These are phyloP conservation scores for Thermomucor indicae-seudaticae DNA, from an alignment of 371 early-diverging fungal species.

Conservation along the genomic window DNA sequence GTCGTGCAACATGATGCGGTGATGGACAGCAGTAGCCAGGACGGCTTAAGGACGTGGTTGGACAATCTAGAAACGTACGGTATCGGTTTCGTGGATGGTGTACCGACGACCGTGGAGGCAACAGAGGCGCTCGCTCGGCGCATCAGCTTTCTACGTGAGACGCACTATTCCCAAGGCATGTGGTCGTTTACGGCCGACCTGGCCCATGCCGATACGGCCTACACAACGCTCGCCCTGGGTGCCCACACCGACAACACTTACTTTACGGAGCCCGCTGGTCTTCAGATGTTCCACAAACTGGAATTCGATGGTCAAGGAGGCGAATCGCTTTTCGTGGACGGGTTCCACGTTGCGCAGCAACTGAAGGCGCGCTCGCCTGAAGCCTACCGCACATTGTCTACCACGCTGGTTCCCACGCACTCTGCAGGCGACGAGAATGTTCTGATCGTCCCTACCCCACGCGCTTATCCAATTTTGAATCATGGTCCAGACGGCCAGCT, in stretches of 20 bases:
- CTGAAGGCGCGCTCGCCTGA: constrained; percentile 56
- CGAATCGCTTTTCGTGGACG: constrained; percentile 81
- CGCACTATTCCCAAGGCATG: constrained; percentile 77
- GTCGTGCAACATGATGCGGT: constrained; percentile 62
- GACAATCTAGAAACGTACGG: constrained; percentile 71
- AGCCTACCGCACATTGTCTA: constrained; percentile 65
- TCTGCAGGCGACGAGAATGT: constrained; percentile 78
- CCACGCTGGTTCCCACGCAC: constrained; percentile 62
- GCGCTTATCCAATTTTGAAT: constrained; percentile 64
- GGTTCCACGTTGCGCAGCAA: constrained; percentile 68
- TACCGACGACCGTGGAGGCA: constrained; percentile 63
- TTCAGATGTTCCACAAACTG: constrained; percentile 87
- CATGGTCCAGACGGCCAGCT: constrained; percentile 56
- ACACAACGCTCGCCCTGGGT: constrained; percentile 72
- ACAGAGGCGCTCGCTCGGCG: constrained; percentile 67
- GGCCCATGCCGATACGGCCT: constrained; percentile 87
- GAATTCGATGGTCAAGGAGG: constrained; percentile 77
- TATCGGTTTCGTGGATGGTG: constrained; percentile 72
- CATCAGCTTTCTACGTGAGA: constrained; percentile 74
- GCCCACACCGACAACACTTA: constrained; percentile 93
- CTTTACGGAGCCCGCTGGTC: constrained; percentile 84
- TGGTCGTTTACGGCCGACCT: constrained; percentile 85
- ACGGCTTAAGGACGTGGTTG: constrained; percentile 74
- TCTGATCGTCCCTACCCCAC: constrained; percentile 66
- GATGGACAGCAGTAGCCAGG: constrained; percentile 62